Percentiles rank a stretch among this genome's conserved stretches.
Conservation (phyloP, 371 early-diverging fungal genomes). For the Apophysomyces trapeziformis region DNA sequence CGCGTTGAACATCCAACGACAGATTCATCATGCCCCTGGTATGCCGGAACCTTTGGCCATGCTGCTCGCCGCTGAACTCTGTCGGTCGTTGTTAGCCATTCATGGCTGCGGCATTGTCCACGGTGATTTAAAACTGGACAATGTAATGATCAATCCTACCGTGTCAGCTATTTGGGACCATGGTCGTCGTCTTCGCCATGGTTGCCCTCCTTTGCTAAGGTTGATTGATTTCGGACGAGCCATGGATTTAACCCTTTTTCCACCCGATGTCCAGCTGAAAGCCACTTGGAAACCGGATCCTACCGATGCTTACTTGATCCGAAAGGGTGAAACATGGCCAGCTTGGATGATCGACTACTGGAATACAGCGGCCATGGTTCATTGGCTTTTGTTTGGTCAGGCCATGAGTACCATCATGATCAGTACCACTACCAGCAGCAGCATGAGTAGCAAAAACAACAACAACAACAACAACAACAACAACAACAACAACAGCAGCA, state of each 20-base stretch:
- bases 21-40: neutral
- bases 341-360: constrained; percentile 48
- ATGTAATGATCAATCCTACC: constrained; percentile 31
- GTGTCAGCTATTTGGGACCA: no score
- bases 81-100: constrained; percentile 30
- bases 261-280: constrained; percentile 18
- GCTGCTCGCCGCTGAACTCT: constrained; percentile 27
- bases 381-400: constrained; percentile 41
- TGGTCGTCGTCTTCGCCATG: no score
- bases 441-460: no score
- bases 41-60: constrained; percentile 48
- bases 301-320: constrained; percentile 20
- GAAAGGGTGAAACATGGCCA: constrained; percentile 19
- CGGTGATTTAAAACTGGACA: constrained; percentile 57
- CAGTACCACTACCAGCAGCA: no score
- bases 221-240: constrained; percentile 56
- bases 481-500: neutral
- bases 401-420: neutral
- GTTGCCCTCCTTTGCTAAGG: constrained; percentile 11
- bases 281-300: constrained; percentile 40
- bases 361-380: constrained; percentile 41
- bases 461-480: neutral
- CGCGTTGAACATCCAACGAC: constrained; percentile 30
- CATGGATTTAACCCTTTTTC: constrained; percentile 35
- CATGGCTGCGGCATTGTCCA: constrained; percentile 43